Percentiles rank a stretch among this genome's conserved stretches.
These are phyloP conservation scores for Heterobasidion parviporum DNA, from an alignment of 1,284 basidiomycete genomes.

Conservation along the genomic window DNA sequence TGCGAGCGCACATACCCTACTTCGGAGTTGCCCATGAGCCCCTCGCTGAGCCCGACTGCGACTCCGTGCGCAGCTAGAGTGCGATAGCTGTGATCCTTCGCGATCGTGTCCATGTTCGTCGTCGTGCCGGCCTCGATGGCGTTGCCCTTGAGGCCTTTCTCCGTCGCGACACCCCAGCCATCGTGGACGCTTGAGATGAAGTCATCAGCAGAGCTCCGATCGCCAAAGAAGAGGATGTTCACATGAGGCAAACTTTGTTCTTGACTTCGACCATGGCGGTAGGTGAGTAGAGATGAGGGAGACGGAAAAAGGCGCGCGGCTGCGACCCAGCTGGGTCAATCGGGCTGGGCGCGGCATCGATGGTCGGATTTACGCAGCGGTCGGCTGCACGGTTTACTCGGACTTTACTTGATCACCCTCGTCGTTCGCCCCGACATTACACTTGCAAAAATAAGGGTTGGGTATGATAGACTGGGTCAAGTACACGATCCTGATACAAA, in stretches of 20 bases:
- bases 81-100: conserved; percentile 66
- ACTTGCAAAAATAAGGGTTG: too few relatives aligned
- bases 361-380: too few relatives aligned
- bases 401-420: too few relatives aligned
- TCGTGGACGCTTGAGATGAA: conserved; percentile 71
- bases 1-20: conserved; percentile 61
- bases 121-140: conserved; percentile 80
- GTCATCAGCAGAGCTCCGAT: not conserved
- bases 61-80: conserved; percentile 78
- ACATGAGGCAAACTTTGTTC: conserved; percentile 91
- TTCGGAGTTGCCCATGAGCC: conserved; percentile 94
- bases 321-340: not conserved
- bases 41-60: conserved; percentile 83
- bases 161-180: conserved; percentile 78
- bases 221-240: conserved; percentile 17
- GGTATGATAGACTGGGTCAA: too few relatives aligned
- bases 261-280: conserved; percentile 44
- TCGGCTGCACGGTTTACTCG: too few relatives aligned
- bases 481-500: not conserved
- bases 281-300: not conserved
- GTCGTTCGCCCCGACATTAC: too few relatives aligned
- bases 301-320: not conserved
- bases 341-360: too few relatives aligned
- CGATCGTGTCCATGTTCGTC: conserved; percentile 82
- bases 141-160: conserved; percentile 71